Evolutionary conservation across 2,329 filamentous ascomycete genomes (phyloP), one percentile per base, ranked within the genome.

Genomic region (Gnomoniopsis sp.): DNA sequence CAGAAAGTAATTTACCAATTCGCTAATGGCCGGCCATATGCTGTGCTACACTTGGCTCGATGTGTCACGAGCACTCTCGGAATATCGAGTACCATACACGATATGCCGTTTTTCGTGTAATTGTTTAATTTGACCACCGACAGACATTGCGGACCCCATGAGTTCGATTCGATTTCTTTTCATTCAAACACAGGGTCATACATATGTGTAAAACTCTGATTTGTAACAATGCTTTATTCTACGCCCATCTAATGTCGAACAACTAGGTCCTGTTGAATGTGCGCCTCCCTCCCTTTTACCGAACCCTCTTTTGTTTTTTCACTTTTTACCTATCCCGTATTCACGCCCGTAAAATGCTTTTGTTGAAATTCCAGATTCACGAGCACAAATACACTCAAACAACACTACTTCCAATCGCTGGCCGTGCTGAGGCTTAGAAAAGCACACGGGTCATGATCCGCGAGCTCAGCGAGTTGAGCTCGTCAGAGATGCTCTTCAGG

Each of bases 401-500:
- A 17, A 55, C 2, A 17, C 41, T 19, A 17, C n/a, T 14, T n/a
- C 17, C 36, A 6, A n/a, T n/a, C 17, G 34, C 30, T 21, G 6
- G 8, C 26, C 3, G 19, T 17, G 3, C 21, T 14, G 44, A 23
- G 2, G 26, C 33, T 41, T 56, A 63, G 49, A 62, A 62, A n/a
- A 63, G 52, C n/a, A 63, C 54, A 17, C 62, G 62, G 14, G 62
- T 63, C 62, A 63, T 53, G 26, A 58, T 58, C 88, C 80, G 83
- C 91, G 89, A 93, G 75, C 82, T 87, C 63, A 97, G 81, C 60
- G 82, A 84, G 73, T 98, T 92, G 43, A 99, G 80, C 68, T 83
- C 88, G 66, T 93, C 88, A 65, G 89, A 91, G 56, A 99, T 86
- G 61, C 91, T 87, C 76, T 91, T 93, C 72, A 98, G 91, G 69